Base-by-base conservation (phyloP, 129 eudicot genomes). In the Scalesia atractyloides region DNA sequence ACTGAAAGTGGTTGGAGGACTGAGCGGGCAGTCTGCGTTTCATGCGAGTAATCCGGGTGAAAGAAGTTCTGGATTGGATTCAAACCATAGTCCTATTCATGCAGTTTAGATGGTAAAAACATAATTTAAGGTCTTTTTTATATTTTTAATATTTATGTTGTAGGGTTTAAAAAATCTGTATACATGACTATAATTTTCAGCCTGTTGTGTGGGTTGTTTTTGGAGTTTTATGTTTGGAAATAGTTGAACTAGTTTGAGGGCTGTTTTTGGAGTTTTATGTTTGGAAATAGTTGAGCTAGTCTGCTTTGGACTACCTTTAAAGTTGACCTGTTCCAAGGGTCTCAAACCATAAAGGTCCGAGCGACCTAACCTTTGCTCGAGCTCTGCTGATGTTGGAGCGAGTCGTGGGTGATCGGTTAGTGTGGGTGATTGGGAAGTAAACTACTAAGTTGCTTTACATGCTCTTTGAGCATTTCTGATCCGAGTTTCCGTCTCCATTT, bases 11-110 rank as follows among this genome's bases (percentile, higher is more conserved):
- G 87, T 70, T 7, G 91, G 91, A 26, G 94, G 94, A 58, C 66
- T 90, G 26, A 78, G 80, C 24, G 82, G 96, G 67, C 97, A 90
- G 26, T 92, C 97, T 10, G 96, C 96, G 4, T 92, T 92, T 37
- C 97, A 92, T 77, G 87, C 86, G 44, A 92, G 81, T 67, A 92
- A 86, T 64, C 87, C 91, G 8, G 76, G 76, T 5, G 54, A 87
- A 0, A 84, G 86, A 26, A 69, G 70, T 53, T 80, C 97, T 48
- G 76, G 80, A 60, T 76, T 85, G 72, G 75, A 75, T 75, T 69
- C 89, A 5, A 76, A 81, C 80, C 85, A 79, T 56, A 86, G 70
- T 58, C 93, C 96, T 26, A 89, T 92, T 70, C 96, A 77, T 77
- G 96, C 97, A 24, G 83, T 91, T 11, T 86, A 81, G 67, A 46